Conservation (phyloP, 1,284 basidiomycete genomes). For the Ustilago crameri region DNA sequence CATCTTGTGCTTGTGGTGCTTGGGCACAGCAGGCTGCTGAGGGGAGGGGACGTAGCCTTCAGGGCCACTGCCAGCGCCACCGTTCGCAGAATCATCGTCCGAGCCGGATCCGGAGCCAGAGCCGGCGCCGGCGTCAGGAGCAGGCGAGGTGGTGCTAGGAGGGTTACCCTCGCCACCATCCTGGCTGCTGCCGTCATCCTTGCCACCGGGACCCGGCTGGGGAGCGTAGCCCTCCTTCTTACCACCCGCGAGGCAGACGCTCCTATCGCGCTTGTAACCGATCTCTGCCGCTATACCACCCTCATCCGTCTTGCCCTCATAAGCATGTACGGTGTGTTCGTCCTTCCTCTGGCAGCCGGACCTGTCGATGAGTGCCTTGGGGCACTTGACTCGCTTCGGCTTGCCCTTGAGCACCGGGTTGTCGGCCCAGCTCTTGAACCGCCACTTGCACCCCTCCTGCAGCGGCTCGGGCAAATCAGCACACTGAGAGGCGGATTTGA, state of each 20-base stretch:
- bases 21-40: not conserved
- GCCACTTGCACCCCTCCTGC: slow-evolving; percentile 36
- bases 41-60: not conserved
- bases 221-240: slow-evolving; percentile 7
- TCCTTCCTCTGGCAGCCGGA: slow-evolving; percentile 51
- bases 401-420: slow-evolving; percentile 25
- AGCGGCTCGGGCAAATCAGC: slow-evolving; percentile 21
- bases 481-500: slow-evolving; percentile 7
- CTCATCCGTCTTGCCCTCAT: slow-evolving; percentile 18
- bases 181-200: too few species aligned
- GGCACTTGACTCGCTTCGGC: slow-evolving; percentile 35
- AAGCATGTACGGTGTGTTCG: slow-evolving; percentile 20
- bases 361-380: slow-evolving; percentile 38
- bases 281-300: slow-evolving; percentile 8
- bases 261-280: slow-evolving; percentile 38
- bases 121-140: too few species aligned
- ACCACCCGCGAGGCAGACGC: slow-evolving; percentile 29
- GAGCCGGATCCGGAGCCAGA: not conserved
- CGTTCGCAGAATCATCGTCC: not conserved
- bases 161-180: too few species aligned
- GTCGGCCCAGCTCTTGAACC: slow-evolving; percentile 34
- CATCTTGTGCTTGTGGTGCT: slow-evolving; percentile 10
- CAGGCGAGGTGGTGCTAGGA: too few species aligned
- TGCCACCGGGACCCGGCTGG: not conserved
- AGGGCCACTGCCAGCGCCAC: not conserved